Evolutionary conservation across 495 filamentous ascomycete genomes (phyloP), one percentile per base, ranked within the genome.

Genomic region (Tuber brumale): DNA sequence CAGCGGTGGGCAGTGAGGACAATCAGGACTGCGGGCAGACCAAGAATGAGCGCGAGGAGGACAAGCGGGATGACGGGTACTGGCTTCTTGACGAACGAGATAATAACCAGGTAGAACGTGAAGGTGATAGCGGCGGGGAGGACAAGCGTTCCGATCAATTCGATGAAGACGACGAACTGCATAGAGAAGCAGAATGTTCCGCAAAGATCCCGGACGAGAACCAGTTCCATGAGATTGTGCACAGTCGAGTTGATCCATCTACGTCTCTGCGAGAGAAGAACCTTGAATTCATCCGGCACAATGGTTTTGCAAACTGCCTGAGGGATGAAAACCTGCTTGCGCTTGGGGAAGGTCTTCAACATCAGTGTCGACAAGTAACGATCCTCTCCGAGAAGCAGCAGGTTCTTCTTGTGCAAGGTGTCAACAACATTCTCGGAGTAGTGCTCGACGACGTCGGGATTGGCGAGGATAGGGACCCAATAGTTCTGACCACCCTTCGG

Each of bases 401-500:
- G 86, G 81, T 99, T 99, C 91, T 99, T 99, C 87, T 94, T 95
- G 88, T 99, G 95, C 76, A 99, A 85, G 23, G 95, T 99, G 78
- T 99, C 95, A n/a, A 99, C 95, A 43, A 99, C 94, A 78, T 98
- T 98, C 85, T 99, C 96, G 0, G 95, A 98, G 84, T 99, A 99
- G 84, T 98, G 96, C 85, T 98, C 96, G 71, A 99, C 96, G 41
- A 99, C 92, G 82, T 99, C 96, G 27, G 96, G 96, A 84, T 98
- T 99, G 76, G 96, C 96, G 71, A 99, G 88, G 81, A 99, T 98
- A 23, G 96, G 96, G 14, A 99, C 96, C 96, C 95, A 99, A 85
- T 97, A 98, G 85, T 98, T 97, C 84, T 97, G 93, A 23, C 92
- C 96, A 46, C 95, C 95, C 86, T 99, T 99, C 70, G 96, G 96